A percentile compares a stretch with the other conserved stretches of the same genome.
phyloP scores from a whole-genome alignment of 345 rosid species.

The Eucalyptus microcorys region DNA sequence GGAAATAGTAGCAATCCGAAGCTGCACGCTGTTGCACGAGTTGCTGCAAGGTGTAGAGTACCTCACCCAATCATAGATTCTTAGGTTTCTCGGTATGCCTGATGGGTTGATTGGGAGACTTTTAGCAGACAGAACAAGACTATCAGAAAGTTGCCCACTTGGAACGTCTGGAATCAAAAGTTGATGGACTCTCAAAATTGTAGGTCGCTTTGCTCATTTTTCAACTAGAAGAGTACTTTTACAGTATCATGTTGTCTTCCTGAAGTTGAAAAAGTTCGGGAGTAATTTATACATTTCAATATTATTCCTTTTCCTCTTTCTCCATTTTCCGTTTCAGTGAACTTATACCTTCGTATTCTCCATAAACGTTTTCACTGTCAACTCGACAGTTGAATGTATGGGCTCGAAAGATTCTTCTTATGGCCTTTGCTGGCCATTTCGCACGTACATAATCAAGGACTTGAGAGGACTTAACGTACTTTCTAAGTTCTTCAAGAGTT shows the following conservation, averaged over 20 bases:
- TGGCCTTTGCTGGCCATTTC: neutral
- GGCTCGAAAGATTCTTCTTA: neutral
- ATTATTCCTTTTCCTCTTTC: neutral
- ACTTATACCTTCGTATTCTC: neutral
- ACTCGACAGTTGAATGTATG: neutral
- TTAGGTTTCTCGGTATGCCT: neutral
- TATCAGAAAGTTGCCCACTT: neutral
- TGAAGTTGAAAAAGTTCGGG: neutral
- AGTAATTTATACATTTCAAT: neutral
- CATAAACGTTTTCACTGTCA: neutral
- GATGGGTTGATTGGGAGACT: neutral
- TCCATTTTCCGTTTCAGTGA: neutral
- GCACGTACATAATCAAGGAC: neutral
- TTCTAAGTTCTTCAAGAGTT: neutral
- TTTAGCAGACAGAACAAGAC: too few relatives aligned
- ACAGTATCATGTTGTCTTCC: neutral
- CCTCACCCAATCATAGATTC: neutral
- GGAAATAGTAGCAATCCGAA: neutral
- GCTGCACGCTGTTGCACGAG: neutral
- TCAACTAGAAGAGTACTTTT: neutral
- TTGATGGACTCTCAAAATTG: neutral
- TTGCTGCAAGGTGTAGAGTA: neutral
- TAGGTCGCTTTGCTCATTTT: neutral
- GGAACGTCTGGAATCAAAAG: neutral
- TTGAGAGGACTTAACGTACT: neutral